A percentile compares a stretch with the other conserved stretches of the same genome.
Conservation (phyloP, 2,329 filamentous ascomycete genomes). For the Cadophora sp. region DNA sequence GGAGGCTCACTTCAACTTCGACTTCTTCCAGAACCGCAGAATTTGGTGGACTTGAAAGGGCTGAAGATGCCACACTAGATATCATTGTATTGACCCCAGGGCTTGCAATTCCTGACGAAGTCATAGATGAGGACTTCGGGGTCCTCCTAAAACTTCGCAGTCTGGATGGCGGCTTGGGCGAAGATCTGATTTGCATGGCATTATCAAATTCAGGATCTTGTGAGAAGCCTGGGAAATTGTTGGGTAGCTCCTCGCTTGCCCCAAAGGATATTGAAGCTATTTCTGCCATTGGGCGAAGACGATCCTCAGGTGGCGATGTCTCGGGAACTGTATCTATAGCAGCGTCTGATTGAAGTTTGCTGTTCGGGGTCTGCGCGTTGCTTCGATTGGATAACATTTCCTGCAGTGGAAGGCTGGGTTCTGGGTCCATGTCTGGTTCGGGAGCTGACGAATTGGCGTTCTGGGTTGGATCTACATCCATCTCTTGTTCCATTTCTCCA, state of each 20-base stretch:
- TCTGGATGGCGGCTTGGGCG: slow-evolving; percentile 10
- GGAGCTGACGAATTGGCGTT: slow-evolving; percentile 5
- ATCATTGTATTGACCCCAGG: neutral
- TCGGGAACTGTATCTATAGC: slow-evolving; percentile 40
- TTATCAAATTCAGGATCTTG: slow-evolving; percentile 40
- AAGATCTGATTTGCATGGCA: slow-evolving; percentile 25
- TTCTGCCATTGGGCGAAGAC: slow-evolving; percentile 39
- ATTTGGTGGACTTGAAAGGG: slow-evolving; percentile 6
- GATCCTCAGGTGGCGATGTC: slow-evolving; percentile 40
- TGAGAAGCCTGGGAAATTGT: slow-evolving; percentile 40
- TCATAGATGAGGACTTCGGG: neutral
- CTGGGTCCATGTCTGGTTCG: neutral
- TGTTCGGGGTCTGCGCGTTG: slow-evolving; percentile 18
- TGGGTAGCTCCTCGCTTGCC: slow-evolving; percentile 25
- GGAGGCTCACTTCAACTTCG: neutral
- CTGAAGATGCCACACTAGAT: neutral
- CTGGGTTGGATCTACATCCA: neutral
- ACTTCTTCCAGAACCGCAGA: slow-evolving; percentile 5
- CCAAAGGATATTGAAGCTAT: slow-evolving; percentile 40
- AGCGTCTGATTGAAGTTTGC: slow-evolving; percentile 27
- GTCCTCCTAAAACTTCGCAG: neutral
- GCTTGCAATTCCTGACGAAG: neutral
- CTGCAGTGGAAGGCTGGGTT: slow-evolving; percentile 31
- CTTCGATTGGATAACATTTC: slow-evolving; percentile 29
- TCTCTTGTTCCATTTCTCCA: slow-evolving; percentile 9